Evolutionary conservation across 2,329 filamentous ascomycete genomes (phyloP).

Genomic region (Aspergillus chevalieri): DNA sequence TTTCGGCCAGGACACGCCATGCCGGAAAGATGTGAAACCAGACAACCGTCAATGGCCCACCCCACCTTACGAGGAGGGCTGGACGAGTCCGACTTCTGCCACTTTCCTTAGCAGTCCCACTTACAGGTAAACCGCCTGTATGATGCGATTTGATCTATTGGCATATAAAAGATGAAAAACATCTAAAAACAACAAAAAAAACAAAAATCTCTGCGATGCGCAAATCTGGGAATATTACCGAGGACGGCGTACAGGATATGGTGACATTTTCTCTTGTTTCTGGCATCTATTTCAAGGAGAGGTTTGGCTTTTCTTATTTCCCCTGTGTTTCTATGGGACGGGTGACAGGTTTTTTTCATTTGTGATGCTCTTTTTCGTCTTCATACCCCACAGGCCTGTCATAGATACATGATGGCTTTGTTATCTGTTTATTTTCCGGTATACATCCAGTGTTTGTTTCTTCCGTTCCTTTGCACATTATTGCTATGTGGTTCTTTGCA

Average conservation of each 20-base stretch:
- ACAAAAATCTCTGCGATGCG: conserved; percentile 18
- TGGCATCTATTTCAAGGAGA: conserved; percentile 6
- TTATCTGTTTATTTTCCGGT: conserved; percentile 20
- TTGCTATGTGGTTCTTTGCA: conserved; percentile 14
- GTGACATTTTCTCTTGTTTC: conserved; percentile 17
- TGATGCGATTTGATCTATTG: background rate
- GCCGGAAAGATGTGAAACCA: conserved; percentile 59
- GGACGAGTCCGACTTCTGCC: conserved; percentile 75
- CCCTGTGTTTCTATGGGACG: conserved; percentile 1
- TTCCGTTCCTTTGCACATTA: conserved; percentile 16
- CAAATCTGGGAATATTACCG: conserved; percentile 19
- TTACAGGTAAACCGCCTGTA: conserved; percentile 24
- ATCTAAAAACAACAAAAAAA: conserved; percentile 13
- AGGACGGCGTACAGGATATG: conserved; percentile 27
- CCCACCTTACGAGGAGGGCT: conserved; percentile 88
- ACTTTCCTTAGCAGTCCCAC: conserved; percentile 65
- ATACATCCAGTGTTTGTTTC: conserved; percentile 17
- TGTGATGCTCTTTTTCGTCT: conserved; percentile 19
- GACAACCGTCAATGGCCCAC: conserved; percentile 78
- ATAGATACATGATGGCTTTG: conserved; percentile 33
- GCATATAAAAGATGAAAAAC: background rate
- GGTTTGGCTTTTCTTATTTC: conserved; percentile 9
- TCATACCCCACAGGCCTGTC: conserved; percentile 34
- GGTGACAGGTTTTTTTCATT: conserved; percentile 13
- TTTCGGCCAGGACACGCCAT: conserved; percentile 56